Evolutionary conservation across 73 alveolate genomes (phyloP).

Genomic region (Urostyla sp.): DNA sequence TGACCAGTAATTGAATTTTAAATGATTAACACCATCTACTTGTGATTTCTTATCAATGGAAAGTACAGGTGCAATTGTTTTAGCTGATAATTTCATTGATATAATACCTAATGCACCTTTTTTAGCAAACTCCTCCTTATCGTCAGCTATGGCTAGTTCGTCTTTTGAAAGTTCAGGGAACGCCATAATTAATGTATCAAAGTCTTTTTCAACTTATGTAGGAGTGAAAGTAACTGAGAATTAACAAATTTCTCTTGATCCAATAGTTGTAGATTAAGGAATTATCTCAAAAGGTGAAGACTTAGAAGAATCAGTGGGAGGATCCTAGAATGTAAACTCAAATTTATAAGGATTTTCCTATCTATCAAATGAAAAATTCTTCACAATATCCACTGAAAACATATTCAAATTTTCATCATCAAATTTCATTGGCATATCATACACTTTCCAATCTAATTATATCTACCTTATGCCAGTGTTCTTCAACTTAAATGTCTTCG

Average conservation of each 20-base stretch:
- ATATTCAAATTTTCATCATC: constrained; percentile 36
- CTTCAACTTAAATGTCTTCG: constrained; percentile 75
- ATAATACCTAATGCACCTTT: constrained; percentile 77
- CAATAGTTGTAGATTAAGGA: constrained; percentile 55
- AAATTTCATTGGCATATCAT: constrained; percentile 51
- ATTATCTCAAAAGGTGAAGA: constrained; percentile 65
- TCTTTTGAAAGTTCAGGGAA: constrained; percentile 60
- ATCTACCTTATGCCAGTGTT: constrained; percentile 87
- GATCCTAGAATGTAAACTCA: constrained; percentile 65
- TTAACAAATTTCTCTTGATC: constrained; percentile 58
- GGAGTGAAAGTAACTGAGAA: constrained; percentile 72
- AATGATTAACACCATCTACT: constrained; percentile 74
- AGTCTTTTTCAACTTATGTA: constrained; percentile 65
- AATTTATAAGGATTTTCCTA: constrained; percentile 72
- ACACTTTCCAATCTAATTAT: constrained; percentile 80
- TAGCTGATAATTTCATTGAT: constrained; percentile 58
- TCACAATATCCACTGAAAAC: constrained; percentile 39
- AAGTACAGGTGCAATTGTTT: constrained; percentile 74
- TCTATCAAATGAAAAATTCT: constrained; percentile 63
- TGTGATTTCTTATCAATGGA: constrained; percentile 76
- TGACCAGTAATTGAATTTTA: constrained; percentile 80
- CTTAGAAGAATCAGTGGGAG: too few relatives aligned
- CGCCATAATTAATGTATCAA: constrained; percentile 75
- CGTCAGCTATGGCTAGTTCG: constrained; percentile 52
- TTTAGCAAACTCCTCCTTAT: constrained; percentile 59